Evolutionary conservation across 2,329 filamentous ascomycete species (phyloP).

Genomic region (Xylaria sp.): DNA sequence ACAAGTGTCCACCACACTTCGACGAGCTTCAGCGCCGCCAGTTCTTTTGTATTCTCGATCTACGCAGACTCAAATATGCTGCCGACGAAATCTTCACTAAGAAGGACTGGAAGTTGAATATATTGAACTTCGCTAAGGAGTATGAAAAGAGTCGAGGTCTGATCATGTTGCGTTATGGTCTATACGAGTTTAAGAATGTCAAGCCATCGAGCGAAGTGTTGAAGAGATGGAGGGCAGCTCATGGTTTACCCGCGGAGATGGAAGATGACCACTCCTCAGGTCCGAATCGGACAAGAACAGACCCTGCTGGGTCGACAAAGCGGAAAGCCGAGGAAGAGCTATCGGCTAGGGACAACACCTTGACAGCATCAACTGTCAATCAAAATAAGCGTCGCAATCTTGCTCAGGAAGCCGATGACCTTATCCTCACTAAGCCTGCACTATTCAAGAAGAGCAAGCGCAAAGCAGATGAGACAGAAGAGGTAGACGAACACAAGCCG

Average conservation of each 20-base stretch:
- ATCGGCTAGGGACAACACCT: constrained; percentile 51
- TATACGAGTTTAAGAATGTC: constrained; percentile 71
- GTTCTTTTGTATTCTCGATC: constrained; percentile 71
- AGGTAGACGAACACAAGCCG: constrained; percentile 59
- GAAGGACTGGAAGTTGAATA: constrained; percentile 72
- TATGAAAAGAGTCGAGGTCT: constrained; percentile 71
- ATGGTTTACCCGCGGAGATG: constrained; percentile 63
- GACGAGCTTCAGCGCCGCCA: constrained; percentile 69
- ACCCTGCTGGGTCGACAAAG: constrained; percentile 55
- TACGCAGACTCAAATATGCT: constrained; percentile 69
- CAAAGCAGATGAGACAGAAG: constrained; percentile 58
- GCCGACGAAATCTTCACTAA: constrained; percentile 69
- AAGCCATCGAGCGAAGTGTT: constrained; percentile 67
- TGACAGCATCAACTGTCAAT: constrained; percentile 51
- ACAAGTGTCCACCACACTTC: constrained; percentile 66
- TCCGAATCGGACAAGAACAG: constrained; percentile 45
- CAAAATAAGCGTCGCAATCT: constrained; percentile 61
- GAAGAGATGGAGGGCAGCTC: constrained; percentile 67
- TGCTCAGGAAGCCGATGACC: constrained; percentile 53
- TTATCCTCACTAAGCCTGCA: constrained; percentile 49
- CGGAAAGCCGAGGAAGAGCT: constrained; percentile 67
- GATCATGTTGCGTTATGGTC: constrained; percentile 69
- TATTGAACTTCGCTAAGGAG: constrained; percentile 71
- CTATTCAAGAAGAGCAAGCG: constrained; percentile 60
- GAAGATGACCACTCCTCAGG: constrained; percentile 52